Evolutionary conservation across 2,329 filamentous ascomycete genomes (phyloP).

Genomic region (Coniochaeta sp.): DNA sequence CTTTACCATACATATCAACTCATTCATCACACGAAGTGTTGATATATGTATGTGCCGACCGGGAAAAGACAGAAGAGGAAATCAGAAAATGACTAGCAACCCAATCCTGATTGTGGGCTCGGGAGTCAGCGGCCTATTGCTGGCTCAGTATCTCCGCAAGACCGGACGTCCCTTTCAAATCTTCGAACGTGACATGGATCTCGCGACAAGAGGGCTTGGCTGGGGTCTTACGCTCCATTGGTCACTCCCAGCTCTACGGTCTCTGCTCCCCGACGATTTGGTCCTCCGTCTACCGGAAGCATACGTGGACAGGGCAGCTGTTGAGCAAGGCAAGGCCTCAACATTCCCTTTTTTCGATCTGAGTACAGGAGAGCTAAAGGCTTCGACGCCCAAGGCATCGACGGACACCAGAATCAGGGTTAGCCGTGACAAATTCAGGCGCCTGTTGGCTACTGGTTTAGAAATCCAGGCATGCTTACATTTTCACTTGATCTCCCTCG

Average conservation of each 20-base stretch:
- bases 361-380: constrained; percentile 32
- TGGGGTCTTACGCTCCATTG: constrained; percentile 61
- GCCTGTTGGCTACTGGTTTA: constrained; percentile 35
- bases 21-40: not conserved
- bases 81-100: not conserved
- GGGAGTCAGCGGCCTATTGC: constrained; percentile 27
- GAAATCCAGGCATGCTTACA: constrained; percentile 30
- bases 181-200: constrained; percentile 43
- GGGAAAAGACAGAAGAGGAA: too few species aligned
- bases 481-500: not conserved
- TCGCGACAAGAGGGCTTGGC: constrained; percentile 40
- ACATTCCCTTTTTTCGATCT: constrained; percentile 50
- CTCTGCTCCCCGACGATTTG: constrained; percentile 41
- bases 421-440: constrained; percentile 35
- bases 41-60: too few species aligned
- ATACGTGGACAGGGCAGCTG: constrained; percentile 45
- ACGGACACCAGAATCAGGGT: constrained; percentile 39
- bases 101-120: constrained; percentile 28
- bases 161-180: constrained; percentile 33
- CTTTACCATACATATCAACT: not conserved
- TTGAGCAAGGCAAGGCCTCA: constrained; percentile 35
- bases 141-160: constrained; percentile 25
- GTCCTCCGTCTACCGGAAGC: constrained; percentile 36
- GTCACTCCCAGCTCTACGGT: constrained; percentile 44
- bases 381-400: constrained; percentile 33